Evolutionary conservation across 345 rosid species (phyloP).

Genomic region (Rhodamnia rubescens): DNA sequence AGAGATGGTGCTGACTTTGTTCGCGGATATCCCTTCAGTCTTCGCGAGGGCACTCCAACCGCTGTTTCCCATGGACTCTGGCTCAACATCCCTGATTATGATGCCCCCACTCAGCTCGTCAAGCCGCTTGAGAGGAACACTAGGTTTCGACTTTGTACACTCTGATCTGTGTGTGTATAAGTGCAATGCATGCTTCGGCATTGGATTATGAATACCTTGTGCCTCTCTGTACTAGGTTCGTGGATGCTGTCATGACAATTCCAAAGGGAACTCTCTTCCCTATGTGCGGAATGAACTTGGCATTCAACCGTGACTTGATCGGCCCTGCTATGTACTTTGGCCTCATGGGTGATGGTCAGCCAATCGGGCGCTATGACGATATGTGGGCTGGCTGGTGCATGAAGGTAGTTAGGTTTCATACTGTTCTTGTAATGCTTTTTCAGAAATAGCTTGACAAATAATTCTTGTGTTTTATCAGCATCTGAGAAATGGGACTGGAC

Average conservation of each 20-base stretch:
- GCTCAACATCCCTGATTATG: slow-evolving; percentile 97
- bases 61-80: slow-evolving; percentile 38
- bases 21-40: slow-evolving; percentile 41
- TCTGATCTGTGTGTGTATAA: not conserved
- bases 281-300: slow-evolving; percentile 41
- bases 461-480: not conserved
- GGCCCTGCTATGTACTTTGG: slow-evolving; percentile 48
- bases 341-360: slow-evolving; percentile 48
- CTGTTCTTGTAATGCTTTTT: not conserved
- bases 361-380: slow-evolving; percentile 40
- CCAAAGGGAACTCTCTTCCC: slow-evolving; percentile 44
- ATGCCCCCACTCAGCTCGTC: slow-evolving; percentile 97
- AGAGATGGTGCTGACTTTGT: slow-evolving; percentile 33
- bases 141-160: slow-evolving; percentile 7
- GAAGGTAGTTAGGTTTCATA: slow-evolving; percentile 10
- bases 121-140: slow-evolving; percentile 72
- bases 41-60: slow-evolving; percentile 31
- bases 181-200: not conserved
- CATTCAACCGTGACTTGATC: slow-evolving; percentile 35
- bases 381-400: slow-evolving; percentile 55
- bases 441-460: not conserved
- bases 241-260: slow-evolving; percentile 35
- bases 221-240: slow-evolving; percentile 12
- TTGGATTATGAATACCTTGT: not conserved
- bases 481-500: not conserved